Base-by-base conservation (phyloP, 495 filamentous ascomycete species). In the Penicillium cosmopolitanum region DNA sequence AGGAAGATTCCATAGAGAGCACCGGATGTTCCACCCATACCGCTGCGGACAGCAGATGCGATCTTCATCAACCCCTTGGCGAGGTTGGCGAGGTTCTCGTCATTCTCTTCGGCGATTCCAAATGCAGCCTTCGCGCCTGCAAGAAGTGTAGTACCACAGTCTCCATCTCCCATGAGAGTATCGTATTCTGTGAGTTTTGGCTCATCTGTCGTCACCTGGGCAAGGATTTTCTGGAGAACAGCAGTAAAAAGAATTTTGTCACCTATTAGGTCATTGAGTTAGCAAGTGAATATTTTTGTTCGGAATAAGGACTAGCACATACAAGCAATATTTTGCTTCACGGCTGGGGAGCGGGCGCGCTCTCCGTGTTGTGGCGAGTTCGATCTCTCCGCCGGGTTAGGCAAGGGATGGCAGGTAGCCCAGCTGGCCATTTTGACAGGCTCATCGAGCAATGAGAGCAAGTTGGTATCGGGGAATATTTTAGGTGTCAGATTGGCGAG, bases 1-100 rank as follows among this genome's bases (percentile, higher is more conserved):
- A 63, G 46, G 21, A 63, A 57, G 5, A 63, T 57, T 1, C 60
- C 60, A 23, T 58, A 63, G 11, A 63, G 51, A 46, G 60, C 60
- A 12, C 60, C 60, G 6, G 56, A 56, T 28, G 60, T 63, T 13
- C 60, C 60, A 21, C 60, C 60, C 60, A 63, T 63, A 15, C 48
- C 51, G 38, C 40, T 55, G 25, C 46, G 25, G 35, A 63, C 50
- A 5, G 51, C 21, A 43, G 51, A 53, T 28, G 56, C 56, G 15
- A 58, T 23, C 19, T 51, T 51, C 47, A 58, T 58, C 12, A 58
- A 31, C 9, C 56, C 36, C 50, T 58, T 51, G 8, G 48, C 19
- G 2, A 58, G 56, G 16, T 34, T 58, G n/a, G 35, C n/a, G 16
- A 52, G 35, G n/a, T 15, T 46, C 7, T 51, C 48, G 34, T 46